A percentile compares a stretch with the other conserved stretches of the same genome.
These are phyloP conservation scores for Lepidium campestre DNA, from an alignment of 441 rosid species.

Conservation along the genomic window DNA sequence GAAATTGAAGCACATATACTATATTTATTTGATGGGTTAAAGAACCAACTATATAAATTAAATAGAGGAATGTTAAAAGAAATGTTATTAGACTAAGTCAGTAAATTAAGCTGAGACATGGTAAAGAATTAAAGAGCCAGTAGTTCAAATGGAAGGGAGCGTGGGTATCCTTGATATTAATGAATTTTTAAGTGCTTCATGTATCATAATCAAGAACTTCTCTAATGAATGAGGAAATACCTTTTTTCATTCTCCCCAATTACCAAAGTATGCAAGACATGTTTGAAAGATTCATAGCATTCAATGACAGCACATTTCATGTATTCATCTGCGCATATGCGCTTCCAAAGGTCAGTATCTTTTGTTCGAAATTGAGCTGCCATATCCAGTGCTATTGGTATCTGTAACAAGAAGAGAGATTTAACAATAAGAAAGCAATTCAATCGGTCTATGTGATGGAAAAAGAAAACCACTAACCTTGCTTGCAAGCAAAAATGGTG, in stretches of 20 bases:
- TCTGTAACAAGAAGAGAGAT: conserved; percentile 42
- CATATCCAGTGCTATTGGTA: conserved; percentile 95
- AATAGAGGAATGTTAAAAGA: background rate
- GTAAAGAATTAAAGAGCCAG: background rate
- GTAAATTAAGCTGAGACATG: background rate
- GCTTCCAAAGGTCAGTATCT: conserved; percentile 98
- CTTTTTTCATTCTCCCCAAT: conserved; percentile 97
- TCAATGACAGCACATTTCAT: conserved; percentile 98
- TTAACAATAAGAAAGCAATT: conserved; percentile 8
- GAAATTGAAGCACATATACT: conserved; percentile 5
- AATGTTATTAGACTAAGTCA: background rate
- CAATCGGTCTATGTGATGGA: background rate
- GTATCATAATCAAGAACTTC: background rate
- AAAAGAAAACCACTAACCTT: conserved; percentile 53
- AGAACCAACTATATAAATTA: background rate
- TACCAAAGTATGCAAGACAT: conserved; percentile 69
- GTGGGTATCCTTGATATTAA: background rate
- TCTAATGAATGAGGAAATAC: conserved; percentile 30
- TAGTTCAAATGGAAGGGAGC: background rate
- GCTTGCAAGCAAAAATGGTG: conserved; percentile 98
- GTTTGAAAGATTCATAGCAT: conserved; percentile 95
- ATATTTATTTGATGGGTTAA: background rate
- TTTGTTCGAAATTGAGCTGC: conserved; percentile 78
- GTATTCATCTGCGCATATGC: conserved; percentile 92
- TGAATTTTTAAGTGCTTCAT: background rate